Evolutionary conservation across 345 rosid genomes (phyloP).

Genomic region (Geranium rotundifolium): DNA sequence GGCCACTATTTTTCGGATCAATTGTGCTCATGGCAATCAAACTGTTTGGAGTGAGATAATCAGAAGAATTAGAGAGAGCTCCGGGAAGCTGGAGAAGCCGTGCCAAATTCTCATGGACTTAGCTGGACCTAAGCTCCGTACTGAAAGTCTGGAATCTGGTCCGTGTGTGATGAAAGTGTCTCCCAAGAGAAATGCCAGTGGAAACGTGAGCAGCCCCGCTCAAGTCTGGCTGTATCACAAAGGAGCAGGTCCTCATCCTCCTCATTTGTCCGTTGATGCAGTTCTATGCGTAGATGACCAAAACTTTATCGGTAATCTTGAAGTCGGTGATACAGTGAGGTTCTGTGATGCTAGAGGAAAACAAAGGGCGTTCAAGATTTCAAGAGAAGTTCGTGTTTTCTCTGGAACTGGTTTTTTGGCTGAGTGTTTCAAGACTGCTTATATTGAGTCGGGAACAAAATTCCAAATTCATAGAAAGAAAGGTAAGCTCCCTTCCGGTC

Average conservation of each 20-base stretch:
- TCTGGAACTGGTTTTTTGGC: constrained; percentile 44
- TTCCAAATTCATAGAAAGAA: constrained; percentile 36
- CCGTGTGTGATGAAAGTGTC: constrained; percentile 51
- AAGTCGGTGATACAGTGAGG: constrained; percentile 37
- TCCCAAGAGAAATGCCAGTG: constrained; percentile 45
- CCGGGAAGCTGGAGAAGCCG: constrained; percentile 48
- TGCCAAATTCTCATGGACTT: constrained; percentile 66
- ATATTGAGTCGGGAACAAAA: constrained; percentile 44
- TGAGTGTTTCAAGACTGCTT: constrained; percentile 45
- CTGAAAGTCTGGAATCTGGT: constrained; percentile 41
- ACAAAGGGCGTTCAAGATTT: constrained; percentile 37
- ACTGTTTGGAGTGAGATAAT: constrained; percentile 50
- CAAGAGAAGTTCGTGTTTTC: constrained; percentile 33
- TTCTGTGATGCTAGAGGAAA: constrained; percentile 49
- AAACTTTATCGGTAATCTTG: constrained; percentile 30
- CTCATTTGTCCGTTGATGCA: constrained; percentile 44
- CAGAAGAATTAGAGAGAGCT: constrained; percentile 39
- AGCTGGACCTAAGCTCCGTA: constrained; percentile 71
- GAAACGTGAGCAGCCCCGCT: constrained; percentile 40
- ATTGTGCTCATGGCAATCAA: constrained; percentile 62
- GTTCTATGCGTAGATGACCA: constrained; percentile 29
- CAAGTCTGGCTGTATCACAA: constrained; percentile 45
- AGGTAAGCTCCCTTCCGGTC: constrained; percentile 30
- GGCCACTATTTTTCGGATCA: constrained; percentile 45
- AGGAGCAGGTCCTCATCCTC: constrained; percentile 40